Percentiles rank a stretch among this genome's conserved stretches.
phyloP scores from a whole-genome alignment of 2,329 filamentous ascomycete genomes.

The Claviceps purpurea region DNA sequence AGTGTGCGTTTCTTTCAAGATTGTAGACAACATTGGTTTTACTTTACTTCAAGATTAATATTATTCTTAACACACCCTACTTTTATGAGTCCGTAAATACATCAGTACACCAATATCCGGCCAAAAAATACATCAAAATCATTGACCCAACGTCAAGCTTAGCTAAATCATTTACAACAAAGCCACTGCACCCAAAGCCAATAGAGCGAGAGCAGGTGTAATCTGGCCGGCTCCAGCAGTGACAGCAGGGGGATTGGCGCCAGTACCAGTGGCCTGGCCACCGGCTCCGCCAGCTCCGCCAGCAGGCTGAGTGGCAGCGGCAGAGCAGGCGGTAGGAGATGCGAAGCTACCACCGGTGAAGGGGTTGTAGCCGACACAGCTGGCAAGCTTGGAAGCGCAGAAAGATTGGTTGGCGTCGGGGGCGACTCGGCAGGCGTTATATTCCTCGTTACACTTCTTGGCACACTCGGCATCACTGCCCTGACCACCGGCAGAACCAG shows the following conservation, averaged over 20 bases:
- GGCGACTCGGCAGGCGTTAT: conserved; percentile 10
- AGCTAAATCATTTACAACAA: conserved; percentile 25
- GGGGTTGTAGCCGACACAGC: conserved; percentile 15
- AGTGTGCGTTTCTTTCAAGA: no score
- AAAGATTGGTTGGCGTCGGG: conserved; percentile 11
- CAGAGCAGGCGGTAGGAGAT: conserved; percentile 10
- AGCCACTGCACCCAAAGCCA: conserved; percentile 14
- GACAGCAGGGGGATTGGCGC: conserved; percentile 4
- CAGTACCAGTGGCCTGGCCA: not conserved
- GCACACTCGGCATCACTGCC: conserved; percentile 10
- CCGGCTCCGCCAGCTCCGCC: not conserved
- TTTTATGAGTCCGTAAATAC: no score
- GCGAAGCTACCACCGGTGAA: conserved; percentile 8
- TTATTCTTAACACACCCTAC: no score
- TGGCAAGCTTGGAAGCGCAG: conserved; percentile 13
- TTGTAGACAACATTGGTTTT: no score
- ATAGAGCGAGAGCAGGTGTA: conserved; percentile 11
- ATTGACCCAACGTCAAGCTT: conserved; percentile 9
- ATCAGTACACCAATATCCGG: no score
- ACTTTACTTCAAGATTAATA: no score
- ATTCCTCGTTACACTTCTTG: conserved; percentile 6
- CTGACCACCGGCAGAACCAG: conserved; percentile 8
- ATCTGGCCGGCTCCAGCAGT: conserved; percentile 11
- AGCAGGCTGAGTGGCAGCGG: not conserved
- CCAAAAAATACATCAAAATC: not conserved